Conservation (phyloP, 2,329 filamentous ascomycete genomes). For the Colletotrichum tanaceti region DNA sequence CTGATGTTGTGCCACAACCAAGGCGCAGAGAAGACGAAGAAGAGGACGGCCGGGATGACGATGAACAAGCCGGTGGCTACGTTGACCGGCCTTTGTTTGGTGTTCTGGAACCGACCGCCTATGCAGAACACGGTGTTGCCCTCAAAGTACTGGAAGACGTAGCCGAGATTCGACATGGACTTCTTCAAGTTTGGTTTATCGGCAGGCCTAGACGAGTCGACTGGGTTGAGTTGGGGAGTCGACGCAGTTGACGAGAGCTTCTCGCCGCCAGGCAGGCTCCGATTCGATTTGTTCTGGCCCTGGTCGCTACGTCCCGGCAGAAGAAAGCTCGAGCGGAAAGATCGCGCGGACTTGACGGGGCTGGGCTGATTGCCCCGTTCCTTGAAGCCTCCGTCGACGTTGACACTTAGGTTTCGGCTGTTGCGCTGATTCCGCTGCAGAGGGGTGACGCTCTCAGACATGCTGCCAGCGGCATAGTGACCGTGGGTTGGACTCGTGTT, state of each 20-base stretch:
- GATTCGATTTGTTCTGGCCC: slow-evolving; percentile 60
- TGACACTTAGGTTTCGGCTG: slow-evolving; percentile 62
- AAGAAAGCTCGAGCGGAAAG: slow-evolving; percentile 81
- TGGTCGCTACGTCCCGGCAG: slow-evolving; percentile 68
- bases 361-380: slow-evolving; percentile 64
- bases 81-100: slow-evolving; percentile 87
- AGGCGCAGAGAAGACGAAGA: slow-evolving; percentile 85
- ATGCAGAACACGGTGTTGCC: slow-evolving; percentile 93
- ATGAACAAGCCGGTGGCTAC: slow-evolving; percentile 85
- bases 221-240: slow-evolving; percentile 71
- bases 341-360: slow-evolving; percentile 77
- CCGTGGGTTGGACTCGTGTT: slow-evolving; percentile 79
- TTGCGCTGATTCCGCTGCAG: slow-evolving; percentile 64
- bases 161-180: slow-evolving; percentile 61
- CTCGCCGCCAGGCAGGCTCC: slow-evolving; percentile 76
- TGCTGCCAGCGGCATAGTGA: slow-evolving; percentile 68
- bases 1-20: slow-evolving; percentile 90
- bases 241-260: slow-evolving; percentile 86
- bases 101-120: slow-evolving; percentile 88
- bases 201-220: slow-evolving; percentile 50
- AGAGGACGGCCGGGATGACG: slow-evolving; percentile 82
- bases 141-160: slow-evolving; percentile 78
- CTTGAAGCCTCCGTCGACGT: slow-evolving; percentile 71
- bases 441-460: slow-evolving; percentile 83
- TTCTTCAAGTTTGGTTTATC: slow-evolving; percentile 32